These are phyloP conservation scores for Pleurotus djamor DNA, from an alignment of 768 basidiomycete species.

Conservation along the genomic window DNA sequence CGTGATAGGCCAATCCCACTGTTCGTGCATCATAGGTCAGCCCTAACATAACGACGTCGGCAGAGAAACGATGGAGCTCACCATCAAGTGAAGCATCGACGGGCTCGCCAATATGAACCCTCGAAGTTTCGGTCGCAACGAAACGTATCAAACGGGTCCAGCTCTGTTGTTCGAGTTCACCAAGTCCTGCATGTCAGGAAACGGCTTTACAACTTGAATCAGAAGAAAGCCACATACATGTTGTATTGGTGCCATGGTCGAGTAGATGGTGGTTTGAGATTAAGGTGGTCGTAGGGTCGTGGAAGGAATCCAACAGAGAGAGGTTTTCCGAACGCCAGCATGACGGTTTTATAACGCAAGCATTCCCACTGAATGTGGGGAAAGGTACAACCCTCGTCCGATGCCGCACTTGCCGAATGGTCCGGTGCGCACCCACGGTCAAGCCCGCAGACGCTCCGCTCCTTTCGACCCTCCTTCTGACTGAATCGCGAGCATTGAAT, in stretches of 20 bases:
- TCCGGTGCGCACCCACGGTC: background rate
- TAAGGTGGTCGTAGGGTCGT: too few species aligned
- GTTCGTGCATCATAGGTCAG: background rate
- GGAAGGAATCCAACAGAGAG: background rate
- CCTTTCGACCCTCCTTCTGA: background rate
- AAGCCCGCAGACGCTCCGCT: background rate
- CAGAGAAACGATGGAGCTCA: slow-evolving; percentile 16
- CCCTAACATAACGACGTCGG: too few species aligned
- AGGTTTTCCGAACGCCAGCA: background rate
- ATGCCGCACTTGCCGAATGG: background rate
- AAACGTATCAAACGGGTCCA: slow-evolving; percentile 85
- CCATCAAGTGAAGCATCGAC: slow-evolving; percentile 66
- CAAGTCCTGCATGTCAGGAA: too few species aligned
- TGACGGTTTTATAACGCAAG: background rate
- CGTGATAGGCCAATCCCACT: slow-evolving; percentile 61
- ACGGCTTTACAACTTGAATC: too few species aligned
- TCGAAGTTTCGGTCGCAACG: slow-evolving; percentile 69
- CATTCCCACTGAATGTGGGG: background rate
- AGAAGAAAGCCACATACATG: slow-evolving; percentile 48
- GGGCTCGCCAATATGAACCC: slow-evolving; percentile 78
- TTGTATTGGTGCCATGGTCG: slow-evolving; percentile 54
- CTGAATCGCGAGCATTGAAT: too few species aligned
- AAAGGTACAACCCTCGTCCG: background rate
- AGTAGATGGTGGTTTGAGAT: background rate
- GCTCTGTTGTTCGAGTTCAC: too few species aligned